A percentile compares a stretch with the other conserved stretches of the same genome.
These are phyloP conservation scores for Plasmodium fragile DNA, from an alignment of 169 alveolate genomes.

Conservation along the genomic window DNA sequence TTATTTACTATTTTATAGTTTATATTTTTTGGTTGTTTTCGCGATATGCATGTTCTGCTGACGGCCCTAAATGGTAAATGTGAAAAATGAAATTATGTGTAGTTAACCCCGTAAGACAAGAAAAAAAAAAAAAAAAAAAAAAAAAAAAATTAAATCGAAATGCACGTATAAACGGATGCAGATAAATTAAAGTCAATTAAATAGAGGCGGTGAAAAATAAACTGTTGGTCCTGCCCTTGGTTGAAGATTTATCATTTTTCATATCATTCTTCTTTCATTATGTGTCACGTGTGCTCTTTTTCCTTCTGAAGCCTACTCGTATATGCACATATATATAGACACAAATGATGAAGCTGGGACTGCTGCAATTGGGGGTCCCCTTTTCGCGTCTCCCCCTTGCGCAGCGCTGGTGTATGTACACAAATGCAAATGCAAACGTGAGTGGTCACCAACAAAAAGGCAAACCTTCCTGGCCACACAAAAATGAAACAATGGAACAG, in stretches of 20 bases:
- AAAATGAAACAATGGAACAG: not conserved
- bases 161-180: not conserved
- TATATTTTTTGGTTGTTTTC: not conserved
- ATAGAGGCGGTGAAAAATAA: not conserved
- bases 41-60: slow-evolving; percentile 23
- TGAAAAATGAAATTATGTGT: slow-evolving; percentile 56
- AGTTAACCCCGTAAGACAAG: not conserved
- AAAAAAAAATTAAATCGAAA: not conserved
- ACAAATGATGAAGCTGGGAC: not conserved
- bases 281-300: not conserved
- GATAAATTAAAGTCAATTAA: not conserved
- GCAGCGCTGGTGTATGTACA: not conserved
- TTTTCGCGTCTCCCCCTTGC: not conserved
- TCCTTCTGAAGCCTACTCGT: not conserved
- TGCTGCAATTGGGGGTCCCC: not conserved
- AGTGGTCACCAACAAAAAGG: not conserved
- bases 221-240: not conserved
- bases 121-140: slow-evolving; percentile 6
- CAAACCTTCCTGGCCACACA: not conserved
- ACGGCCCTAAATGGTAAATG: slow-evolving; percentile 49
- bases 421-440: not conserved
- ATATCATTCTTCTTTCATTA: not conserved
- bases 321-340: not conserved
- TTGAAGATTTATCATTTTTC: not conserved
- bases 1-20: not conserved